Conservation (phyloP, 2,329 filamentous ascomycete genomes). For the Fusarium secorum region DNA sequence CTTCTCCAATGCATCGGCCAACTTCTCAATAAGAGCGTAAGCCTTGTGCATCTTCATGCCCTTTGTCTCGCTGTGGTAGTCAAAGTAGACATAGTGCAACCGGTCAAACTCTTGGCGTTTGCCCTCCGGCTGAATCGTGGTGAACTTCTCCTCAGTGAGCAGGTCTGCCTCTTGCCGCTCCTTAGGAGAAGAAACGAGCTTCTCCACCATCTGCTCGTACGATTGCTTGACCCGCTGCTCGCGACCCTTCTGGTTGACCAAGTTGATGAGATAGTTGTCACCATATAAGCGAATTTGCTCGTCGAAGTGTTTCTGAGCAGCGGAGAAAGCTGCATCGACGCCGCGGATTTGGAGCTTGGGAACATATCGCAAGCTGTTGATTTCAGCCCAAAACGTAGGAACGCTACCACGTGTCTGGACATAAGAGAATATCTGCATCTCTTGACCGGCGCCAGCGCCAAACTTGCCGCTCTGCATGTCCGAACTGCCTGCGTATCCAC, state of each 20-base stretch:
- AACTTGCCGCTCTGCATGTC: slow-evolving; percentile 78
- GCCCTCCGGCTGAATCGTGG: slow-evolving; percentile 72
- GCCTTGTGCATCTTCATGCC: slow-evolving; percentile 93
- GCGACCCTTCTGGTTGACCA: slow-evolving; percentile 95
- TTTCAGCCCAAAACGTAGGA: slow-evolving; percentile 93
- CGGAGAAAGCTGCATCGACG: slow-evolving; percentile 79
- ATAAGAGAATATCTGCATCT: slow-evolving; percentile 90
- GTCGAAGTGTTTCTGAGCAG: slow-evolving; percentile 86
- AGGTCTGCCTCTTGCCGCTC: slow-evolving; percentile 72
- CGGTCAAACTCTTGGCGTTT: slow-evolving; percentile 74
- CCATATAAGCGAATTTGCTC: slow-evolving; percentile 95
- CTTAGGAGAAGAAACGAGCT: slow-evolving; percentile 72
- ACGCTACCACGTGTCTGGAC: slow-evolving; percentile 97
- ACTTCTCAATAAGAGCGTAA: slow-evolving; percentile 81
- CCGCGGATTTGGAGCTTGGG: slow-evolving; percentile 89
- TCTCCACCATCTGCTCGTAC: slow-evolving; percentile 88
- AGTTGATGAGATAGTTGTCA: slow-evolving; percentile 95
- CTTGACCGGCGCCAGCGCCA: slow-evolving; percentile 66
- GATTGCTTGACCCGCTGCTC: slow-evolving; percentile 90
- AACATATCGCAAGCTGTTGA: slow-evolving; percentile 91
- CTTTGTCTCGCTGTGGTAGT: slow-evolving; percentile 98
- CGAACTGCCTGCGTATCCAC: slow-evolving; percentile 80
- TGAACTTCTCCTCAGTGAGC: slow-evolving; percentile 80
- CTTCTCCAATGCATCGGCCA: slow-evolving; percentile 76
- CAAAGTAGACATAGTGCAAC: slow-evolving; percentile 96